Evolutionary conservation across 2,329 filamentous ascomycete genomes (phyloP).

Genomic region (Byssothecium circinans): DNA sequence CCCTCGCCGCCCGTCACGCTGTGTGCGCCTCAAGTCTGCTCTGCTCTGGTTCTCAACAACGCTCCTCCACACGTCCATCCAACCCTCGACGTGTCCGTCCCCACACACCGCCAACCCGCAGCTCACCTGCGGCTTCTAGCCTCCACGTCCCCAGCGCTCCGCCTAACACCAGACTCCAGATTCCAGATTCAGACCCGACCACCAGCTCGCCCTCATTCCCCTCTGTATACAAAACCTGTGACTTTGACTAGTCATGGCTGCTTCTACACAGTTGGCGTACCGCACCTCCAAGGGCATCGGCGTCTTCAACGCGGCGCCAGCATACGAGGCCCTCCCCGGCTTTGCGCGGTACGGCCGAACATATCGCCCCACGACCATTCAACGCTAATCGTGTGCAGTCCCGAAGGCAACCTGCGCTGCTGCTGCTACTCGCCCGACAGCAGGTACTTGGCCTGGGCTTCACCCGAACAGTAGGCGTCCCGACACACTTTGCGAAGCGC

Average conservation of each 20-base stretch:
- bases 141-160: not conserved
- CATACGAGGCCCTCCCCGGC: constrained; percentile 81
- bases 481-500: not conserved
- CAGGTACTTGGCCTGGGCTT: constrained; percentile 94
- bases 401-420: constrained; percentile 92
- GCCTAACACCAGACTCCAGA: constrained; percentile 3
- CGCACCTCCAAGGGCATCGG: constrained; percentile 97
- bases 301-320: constrained; percentile 85
- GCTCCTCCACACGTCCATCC: too few species aligned
- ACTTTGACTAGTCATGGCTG: constrained; percentile 93
- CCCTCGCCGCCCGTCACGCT: constrained; percentile 28
- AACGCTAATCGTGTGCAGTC: constrained; percentile 53
- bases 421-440: constrained; percentile 95
- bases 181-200: constrained; percentile 28
- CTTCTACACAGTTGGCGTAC: constrained; percentile 92
- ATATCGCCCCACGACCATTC: not conserved
- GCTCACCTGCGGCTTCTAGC: too few species aligned
- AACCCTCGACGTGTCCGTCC: constrained; percentile 31
- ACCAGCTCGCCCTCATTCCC: constrained; percentile 33
- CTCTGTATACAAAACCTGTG: constrained; percentile 58
- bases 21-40: constrained; percentile 36
- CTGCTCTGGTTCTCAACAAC: constrained; percentile 16
- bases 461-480: constrained; percentile 66
- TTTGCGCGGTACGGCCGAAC: constrained; percentile 61
- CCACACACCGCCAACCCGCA: constrained; percentile 28